Base-by-base conservation (phyloP, 371 early-diverging fungal genomes). In the Actinomortierella ambigua region DNA sequence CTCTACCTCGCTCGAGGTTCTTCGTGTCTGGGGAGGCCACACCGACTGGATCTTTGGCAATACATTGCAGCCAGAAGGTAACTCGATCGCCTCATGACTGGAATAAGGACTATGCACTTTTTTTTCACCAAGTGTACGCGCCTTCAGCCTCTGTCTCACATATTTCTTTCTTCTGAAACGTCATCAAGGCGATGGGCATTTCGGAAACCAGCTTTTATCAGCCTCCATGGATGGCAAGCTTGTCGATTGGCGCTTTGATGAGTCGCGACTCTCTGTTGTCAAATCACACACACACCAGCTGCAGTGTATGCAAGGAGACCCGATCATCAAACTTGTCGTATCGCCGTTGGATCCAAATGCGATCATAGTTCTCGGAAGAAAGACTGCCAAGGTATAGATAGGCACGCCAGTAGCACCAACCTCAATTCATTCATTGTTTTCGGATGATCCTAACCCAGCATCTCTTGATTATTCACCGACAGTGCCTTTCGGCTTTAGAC, bases 1-100 rank as follows among this genome's bases (percentile, higher is more conserved):
- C 42, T 63, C 75, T 11, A 67, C 75, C 3, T 73, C 75, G 11
- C 43, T 61, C 9, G 66, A 87, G 80, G 77, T 86, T 14, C 80
- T 88, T n/a, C 65, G 88, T 40, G 83, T 88, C 13, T 88, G 88
- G 88, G 86, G 83, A 34, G 84, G 88, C 1, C 88, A 88, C 60
- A 62, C 80, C 34, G 83, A 87, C 48, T 90, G 90, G 90, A 83
- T 86, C 6, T 68, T 77, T 24, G 88, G 86, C 59, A 81, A 88
- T 13, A 77, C 78, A 26, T 75, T 88, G 20, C 82, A 78, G 62
- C 83, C 81, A 48, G 71, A 82, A 61, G 86, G 90, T 88, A 80
- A 57, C 70, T 39, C n/a, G n/a, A n/a, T n/a, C n/a, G n/a, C n/a
- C n/a, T n/a, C n/a, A n/a, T n/a, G n/a, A n/a, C n/a, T n/a, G n/a